These are phyloP conservation scores for Hypoxylon fuscum DNA, from an alignment of 495 filamentous ascomycete species.

Conservation along the genomic window DNA sequence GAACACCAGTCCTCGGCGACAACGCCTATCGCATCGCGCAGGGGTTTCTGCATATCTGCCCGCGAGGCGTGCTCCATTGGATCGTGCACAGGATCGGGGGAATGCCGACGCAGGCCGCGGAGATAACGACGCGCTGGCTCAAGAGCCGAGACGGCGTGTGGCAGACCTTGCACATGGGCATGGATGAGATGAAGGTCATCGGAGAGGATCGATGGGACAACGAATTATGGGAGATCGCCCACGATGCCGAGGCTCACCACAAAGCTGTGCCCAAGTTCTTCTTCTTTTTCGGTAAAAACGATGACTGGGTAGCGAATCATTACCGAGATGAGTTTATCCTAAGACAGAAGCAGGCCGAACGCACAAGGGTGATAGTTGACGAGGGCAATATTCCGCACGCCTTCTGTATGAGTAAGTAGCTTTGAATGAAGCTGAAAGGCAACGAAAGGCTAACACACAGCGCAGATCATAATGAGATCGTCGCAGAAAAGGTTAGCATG, in stretches of 20 bases:
- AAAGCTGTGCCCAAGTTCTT: conserved; percentile 64
- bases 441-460: conserved; percentile 11
- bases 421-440: background rate
- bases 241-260: conserved; percentile 47
- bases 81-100: conserved; percentile 60
- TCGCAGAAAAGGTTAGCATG: conserved; percentile 69
- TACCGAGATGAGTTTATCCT: conserved; percentile 80
- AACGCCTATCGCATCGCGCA: conserved; percentile 63
- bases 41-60: conserved; percentile 57
- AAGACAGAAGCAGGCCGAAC: conserved; percentile 48
- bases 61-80: conserved; percentile 49
- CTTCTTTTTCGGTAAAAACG: conserved; percentile 80
- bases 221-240: conserved; percentile 77
- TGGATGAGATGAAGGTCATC: conserved; percentile 80
- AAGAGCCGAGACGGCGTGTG: conserved; percentile 69
- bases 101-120: conserved; percentile 65
- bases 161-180: conserved; percentile 69
- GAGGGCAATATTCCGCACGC: conserved; percentile 78
- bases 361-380: conserved; percentile 76
- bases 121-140: conserved; percentile 70
- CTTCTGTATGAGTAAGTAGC: conserved; percentile 76
- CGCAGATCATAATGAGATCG: conserved; percentile 67
- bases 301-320: conserved; percentile 84
- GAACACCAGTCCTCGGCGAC: conserved; percentile 64
- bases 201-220: conserved; percentile 79